phyloP scores from a whole-genome alignment of 176 grass and related monocot genomes.

The Oryza officinalis region DNA sequence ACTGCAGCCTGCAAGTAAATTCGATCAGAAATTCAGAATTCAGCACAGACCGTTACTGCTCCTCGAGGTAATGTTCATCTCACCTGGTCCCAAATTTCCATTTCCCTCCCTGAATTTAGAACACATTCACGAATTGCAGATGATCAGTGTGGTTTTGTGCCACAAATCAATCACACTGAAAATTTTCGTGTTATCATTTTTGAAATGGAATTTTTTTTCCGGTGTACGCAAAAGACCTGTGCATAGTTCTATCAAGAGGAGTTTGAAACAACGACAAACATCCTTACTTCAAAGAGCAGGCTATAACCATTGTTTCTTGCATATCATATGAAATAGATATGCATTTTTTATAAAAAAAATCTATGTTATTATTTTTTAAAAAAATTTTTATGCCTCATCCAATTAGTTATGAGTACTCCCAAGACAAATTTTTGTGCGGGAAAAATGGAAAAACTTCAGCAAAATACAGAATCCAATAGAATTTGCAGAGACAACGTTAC shows the following conservation, averaged over 20 bases:
- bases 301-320: too few species aligned
- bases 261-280: too few species aligned
- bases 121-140: neutral
- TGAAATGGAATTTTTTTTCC: neutral
- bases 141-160: neutral
- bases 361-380: too few species aligned
- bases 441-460: neutral
- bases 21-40: constrained; percentile 39
- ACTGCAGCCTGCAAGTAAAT: constrained; percentile 38
- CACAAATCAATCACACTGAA: neutral
- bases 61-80: neutral
- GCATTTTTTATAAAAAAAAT: too few species aligned
- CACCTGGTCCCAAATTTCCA: neutral
- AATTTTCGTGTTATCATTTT: neutral
- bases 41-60: constrained; percentile 7
- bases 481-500: neutral
- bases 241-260: too few species aligned
- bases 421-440: too few species aligned
- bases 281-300: too few species aligned
- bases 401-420: too few species aligned
- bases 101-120: constrained; percentile 4
- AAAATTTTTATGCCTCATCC: too few species aligned
- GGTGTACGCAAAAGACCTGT: too few species aligned
- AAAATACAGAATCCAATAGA: neutral
- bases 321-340: too few species aligned